Evolutionary conservation across 108 stramenopile genomes (phyloP), one percentile per base, ranked within the genome.

Genomic region (Nannochloropsis gaditana): DNA sequence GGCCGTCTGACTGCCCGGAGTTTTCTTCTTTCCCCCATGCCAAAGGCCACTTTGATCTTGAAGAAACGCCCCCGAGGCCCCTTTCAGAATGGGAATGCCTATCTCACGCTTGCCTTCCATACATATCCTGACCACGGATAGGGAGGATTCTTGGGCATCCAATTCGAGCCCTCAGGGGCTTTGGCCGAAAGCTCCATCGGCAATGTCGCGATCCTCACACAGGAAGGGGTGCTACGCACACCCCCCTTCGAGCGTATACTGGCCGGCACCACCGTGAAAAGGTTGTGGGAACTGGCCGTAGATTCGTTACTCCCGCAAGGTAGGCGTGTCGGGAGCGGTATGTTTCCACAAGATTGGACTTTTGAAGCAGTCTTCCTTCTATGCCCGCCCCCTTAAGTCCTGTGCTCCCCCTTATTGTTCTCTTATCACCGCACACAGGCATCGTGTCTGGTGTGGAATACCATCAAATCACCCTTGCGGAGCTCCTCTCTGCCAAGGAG

Each of bases 201-300:
- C 9, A 88, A 88, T 45, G 80, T 88, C n/a, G 84, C 84, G 45
- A 84, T 88, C 42, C 82, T 88, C 19, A 84, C 85, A 44, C 73
- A 31, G 19, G 44, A 50, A 1, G 88, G 73, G 44, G 84, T 85
- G 41, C 84, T 88, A 17, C 82, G 88, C 15, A 88, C 85, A 41
- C 88, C 88, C n/a, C 80, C 44, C 43, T 85, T 85, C 43, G 88
- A 82, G 43, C 42, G 43, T 9, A 83, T 88, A 50, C 44, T 88
- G 82, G 84, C 88, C 21, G 88, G 88, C 9, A 88, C 88, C 4
- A 88, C 88, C 15, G 43, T 44, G 6, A 45, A 86, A 45, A 79
- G 88, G 0, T 82, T 81, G 21, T 88, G 85, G 44, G 88, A 80
- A 9, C 43, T 88, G 43, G 88, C 88, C 19, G 59, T n/a, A 73